phyloP scores from a whole-genome alignment of 352 stramenopile genomes.

The Globisporangium apiculatum region DNA sequence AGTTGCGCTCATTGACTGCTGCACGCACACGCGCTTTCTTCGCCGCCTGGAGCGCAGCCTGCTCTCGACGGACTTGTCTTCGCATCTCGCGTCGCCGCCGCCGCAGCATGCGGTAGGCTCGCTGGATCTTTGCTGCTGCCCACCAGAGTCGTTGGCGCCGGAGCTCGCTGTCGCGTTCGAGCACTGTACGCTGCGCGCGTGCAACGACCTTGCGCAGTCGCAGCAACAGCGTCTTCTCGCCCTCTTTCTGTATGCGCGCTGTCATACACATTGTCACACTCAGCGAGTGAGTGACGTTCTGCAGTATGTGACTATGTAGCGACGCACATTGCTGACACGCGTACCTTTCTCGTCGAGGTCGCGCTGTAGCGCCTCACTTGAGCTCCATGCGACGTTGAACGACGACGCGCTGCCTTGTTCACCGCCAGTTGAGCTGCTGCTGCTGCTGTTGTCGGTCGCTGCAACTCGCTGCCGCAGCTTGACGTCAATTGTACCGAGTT shows the following conservation, averaged over 20 bases:
- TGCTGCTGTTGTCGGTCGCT: background rate
- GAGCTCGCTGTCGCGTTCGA: conserved; percentile 18
- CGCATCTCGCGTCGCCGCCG: conserved; percentile 10
- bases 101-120: conserved; percentile 17
- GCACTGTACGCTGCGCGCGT: conserved; percentile 13
- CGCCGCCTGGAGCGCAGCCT: conserved; percentile 14
- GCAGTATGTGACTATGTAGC: background rate
- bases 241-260: conserved; percentile 23
- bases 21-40: conserved; percentile 31
- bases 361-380: conserved; percentile 37
- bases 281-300: background rate
- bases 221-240: conserved; percentile 30
- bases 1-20: conserved; percentile 35
- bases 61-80: conserved; percentile 14
- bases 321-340: background rate
- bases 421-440: background rate
- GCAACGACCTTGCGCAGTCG: conserved; percentile 24
- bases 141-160: conserved; percentile 17
- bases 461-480: conserved; percentile 16
- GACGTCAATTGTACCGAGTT: conserved; percentile 30
- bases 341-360: conserved; percentile 39
- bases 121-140: conserved; percentile 28
- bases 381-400: conserved; percentile 54
- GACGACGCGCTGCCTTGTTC: conserved; percentile 1
- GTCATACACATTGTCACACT: background rate